Evolutionary conservation across 2,329 filamentous ascomycete genomes (phyloP), one percentile per base, ranked within the genome.

Genomic region (Penicillium sp.): DNA sequence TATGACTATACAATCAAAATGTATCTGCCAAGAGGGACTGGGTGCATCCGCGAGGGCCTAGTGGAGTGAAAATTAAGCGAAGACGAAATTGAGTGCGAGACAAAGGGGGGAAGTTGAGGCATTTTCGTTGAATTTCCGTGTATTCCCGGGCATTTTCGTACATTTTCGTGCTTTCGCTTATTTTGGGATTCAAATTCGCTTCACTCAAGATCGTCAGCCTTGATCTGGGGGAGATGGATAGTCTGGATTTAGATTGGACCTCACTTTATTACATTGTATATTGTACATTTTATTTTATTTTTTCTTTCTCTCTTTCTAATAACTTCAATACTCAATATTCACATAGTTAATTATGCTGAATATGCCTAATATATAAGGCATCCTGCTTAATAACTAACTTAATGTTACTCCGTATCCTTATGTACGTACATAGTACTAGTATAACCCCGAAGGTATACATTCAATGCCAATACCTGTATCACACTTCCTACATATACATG

Each of bases 81-180:
- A 55, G 40, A n/a, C 47, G 56, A 70, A 69, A 53, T 50, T 70
- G 67, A 61, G 69, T 69, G 66, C 69, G 66, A 69, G 66, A 69
- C 63, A 73, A 72, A 70, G 65, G 65, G 71, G 61, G 16, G 5
- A 7, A 22, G 6, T 2, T 51, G 39, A 24, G 53, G 24, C 47
- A 50, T 55, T 55, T 50, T 50, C 35, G 26, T 35, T 46, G 24
- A 40, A 50, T 55, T 55, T 50, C 44, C 35, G 26, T 35, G n/a
- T n/a, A 11, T 18, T 38, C 6, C 10, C 42, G 42, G n/a, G 26
- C 42, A 44, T 22, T 32, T 22, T 34, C 43, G 43, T 29, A 26
- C 42, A 44, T 22, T 32, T 34, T 34, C 43, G 43, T 29, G 5
- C 29, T 55, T 34, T 55, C 53, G 53, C 53, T 52, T 55, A 55